Evolutionary conservation across 2,329 filamentous ascomycete genomes (phyloP), one percentile per base, ranked within the genome.

Genomic region (Teratosphaeria pseudoeucalypti): DNA sequence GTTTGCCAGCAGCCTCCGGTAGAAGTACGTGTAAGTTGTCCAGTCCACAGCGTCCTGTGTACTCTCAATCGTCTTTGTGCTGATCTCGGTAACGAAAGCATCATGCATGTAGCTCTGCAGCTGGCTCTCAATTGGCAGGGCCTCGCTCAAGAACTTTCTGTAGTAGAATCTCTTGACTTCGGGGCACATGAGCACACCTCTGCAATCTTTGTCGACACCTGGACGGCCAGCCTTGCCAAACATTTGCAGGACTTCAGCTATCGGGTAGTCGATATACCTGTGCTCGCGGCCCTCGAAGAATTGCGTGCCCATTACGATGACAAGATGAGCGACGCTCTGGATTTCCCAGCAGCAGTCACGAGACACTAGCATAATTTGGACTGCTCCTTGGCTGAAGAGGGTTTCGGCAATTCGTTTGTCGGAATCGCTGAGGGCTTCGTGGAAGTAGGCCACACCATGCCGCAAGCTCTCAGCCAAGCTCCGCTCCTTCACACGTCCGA

Each of bases 1-100:
- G 72, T 99, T 99, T 34, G 92, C 92, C 39, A 97, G 82, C 43
- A 99, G 82, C 60, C 94, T 87, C 52, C 94, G 88, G 77, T 99
- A 99, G 77, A 97, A 96, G 78, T 96, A 99, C 11, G 92, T 96
- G 72, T 96, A 97, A 0, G 94, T 97, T 43, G 91, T 90, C 94
- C 94, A 99, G 75, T 96, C 95, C 66, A 99, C 92, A 11, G 92
- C 94, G 76, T 97, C 92, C 67, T 97, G 94, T 14, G 91, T 95
- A 12, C 92, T 96, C 68, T 90, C 85, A 62, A 99, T 94, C 73
- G 92, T 95, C 79, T 91, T 92, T 19, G 91, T 95, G 78, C 91
- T 96, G 69, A 97, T 91, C 75, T 99, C 94, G 0, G 92, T 92
- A 53, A 99, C 92, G 68, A 99, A 97, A 0, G 91, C 92, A 75